These are phyloP conservation scores for Penicillium sp. DNA, from an alignment of 2,329 filamentous ascomycete species.

Conservation along the genomic window DNA sequence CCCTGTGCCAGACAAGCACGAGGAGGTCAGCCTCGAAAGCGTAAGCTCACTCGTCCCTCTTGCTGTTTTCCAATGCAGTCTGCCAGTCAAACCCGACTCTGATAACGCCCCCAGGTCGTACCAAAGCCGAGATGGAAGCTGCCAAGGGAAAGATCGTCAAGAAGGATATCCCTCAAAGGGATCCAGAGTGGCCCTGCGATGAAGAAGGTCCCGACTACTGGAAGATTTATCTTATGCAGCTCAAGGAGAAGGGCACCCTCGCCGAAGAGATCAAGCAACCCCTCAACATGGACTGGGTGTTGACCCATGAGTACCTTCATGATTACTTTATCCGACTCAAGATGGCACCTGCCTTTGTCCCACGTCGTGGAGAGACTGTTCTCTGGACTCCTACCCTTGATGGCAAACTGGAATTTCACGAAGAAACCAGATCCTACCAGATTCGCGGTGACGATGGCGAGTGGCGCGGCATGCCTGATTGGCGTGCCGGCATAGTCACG, in stretches of 20 bases:
- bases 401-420: conserved; percentile 40
- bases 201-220: conserved; percentile 24
- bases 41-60: background rate
- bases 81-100: too few relatives aligned
- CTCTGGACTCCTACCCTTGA: conserved; percentile 48
- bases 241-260: conserved; percentile 42
- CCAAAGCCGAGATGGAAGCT: conserved; percentile 9
- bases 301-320: conserved; percentile 47
- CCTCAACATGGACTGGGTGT: conserved; percentile 57
- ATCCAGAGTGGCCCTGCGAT: conserved; percentile 6
- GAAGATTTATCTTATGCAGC: conserved; percentile 41
- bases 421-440: conserved; percentile 27
- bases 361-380: conserved; percentile 57
- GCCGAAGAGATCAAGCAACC: conserved; percentile 50
- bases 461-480: conserved; percentile 44
- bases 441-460: conserved; percentile 35
- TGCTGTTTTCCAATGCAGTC: background rate
- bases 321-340: conserved; percentile 43
- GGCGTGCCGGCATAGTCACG: conserved; percentile 58
- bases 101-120: conserved; percentile 7
- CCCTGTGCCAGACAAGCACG: conserved; percentile 40
- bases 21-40: background rate
- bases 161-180: too few relatives aligned
- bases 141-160: background rate
- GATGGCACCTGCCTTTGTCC: conserved; percentile 51